Conservation (phyloP, 1,284 basidiomycete species). For the Mycosarcoma mackinlayi region DNA sequence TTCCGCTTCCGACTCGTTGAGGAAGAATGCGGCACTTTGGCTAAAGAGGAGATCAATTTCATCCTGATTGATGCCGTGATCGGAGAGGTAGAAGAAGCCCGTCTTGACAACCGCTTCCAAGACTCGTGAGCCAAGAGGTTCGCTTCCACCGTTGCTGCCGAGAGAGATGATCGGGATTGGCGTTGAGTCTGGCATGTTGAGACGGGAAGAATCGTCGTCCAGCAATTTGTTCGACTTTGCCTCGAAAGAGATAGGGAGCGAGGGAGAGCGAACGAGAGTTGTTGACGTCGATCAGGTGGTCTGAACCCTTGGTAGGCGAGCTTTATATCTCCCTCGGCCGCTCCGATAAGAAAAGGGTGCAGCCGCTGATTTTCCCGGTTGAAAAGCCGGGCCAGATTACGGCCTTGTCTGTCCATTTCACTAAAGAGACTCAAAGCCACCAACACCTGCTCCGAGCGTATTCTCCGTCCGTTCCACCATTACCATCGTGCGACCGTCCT, state of each 20-base stretch:
- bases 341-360: background rate
- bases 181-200: constrained; percentile 14
- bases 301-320: constrained; percentile 13
- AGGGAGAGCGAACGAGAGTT: background rate
- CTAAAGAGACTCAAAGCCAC: too few relatives aligned
- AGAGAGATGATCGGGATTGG: constrained; percentile 51
- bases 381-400: constrained; percentile 16
- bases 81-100: constrained; percentile 60
- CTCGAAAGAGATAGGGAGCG: too few relatives aligned
- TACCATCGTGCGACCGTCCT: too few relatives aligned
- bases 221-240: too few relatives aligned
- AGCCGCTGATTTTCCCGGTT: constrained; percentile 20
- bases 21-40: constrained; percentile 38
- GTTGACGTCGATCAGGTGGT: too few relatives aligned
- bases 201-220: too few relatives aligned
- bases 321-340: background rate
- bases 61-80: constrained; percentile 44
- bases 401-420: too few relatives aligned
- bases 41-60: constrained; percentile 47
- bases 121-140: constrained; percentile 26
- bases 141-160: background rate
- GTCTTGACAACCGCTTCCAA: constrained; percentile 40
- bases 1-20: constrained; percentile 21
- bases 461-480: too few relatives aligned
- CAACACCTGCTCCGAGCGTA: too few relatives aligned